Evolutionary conservation across 2,329 filamentous ascomycete genomes (phyloP), one percentile per base, ranked within the genome.

Genomic region (Pyrenophora seminiperda): DNA sequence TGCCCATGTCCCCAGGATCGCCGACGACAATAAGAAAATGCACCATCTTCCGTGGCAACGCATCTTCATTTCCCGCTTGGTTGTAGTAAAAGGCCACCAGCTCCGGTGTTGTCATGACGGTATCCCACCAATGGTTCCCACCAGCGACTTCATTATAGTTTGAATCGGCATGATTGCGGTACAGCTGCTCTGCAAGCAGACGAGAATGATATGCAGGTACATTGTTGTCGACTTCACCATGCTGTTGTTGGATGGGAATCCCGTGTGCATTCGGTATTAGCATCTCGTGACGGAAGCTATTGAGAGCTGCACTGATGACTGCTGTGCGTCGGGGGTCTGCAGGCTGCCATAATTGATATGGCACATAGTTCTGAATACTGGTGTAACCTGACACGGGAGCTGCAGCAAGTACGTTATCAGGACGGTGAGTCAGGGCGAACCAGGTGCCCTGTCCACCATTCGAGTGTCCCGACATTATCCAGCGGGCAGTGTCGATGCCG

Each of bases 401-500:
- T 15, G 80, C 81, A 15, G 80, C 82, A 30, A 83, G 72, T 29
- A 84, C 68, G 38, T 79, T 81, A 61, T 84, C 81, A 13, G 81
- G 82, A 18, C 75, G 72, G 65, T 85, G 82, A 1, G 81, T 80
- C 18, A 83, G 62, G 14, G 76, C 70, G 67, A 80, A 82, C 82
- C 82, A 85, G 3, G 77, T 76, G 7, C 82, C 83, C 68, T 85
- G 83, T 2, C 79, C 83, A 39, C 83, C 83, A 58, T 85, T 85
- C 3, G 82, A 85, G 66, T 85, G 83, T 0, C 83, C 83, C 24
- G 68, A 73, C 5, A 83, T 74, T 24, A 85, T 73, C 79, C 81
- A 81, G 41, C 75, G 74, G 24, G 78, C 58, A 6, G 65, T 61
- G 43, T 80, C 71, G 10, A 80, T 73, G 10, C 67, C 72, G 2